Evolutionary conservation across 441 rosid genomes (phyloP).

Genomic region (Pelargonium fulgidum): DNA sequence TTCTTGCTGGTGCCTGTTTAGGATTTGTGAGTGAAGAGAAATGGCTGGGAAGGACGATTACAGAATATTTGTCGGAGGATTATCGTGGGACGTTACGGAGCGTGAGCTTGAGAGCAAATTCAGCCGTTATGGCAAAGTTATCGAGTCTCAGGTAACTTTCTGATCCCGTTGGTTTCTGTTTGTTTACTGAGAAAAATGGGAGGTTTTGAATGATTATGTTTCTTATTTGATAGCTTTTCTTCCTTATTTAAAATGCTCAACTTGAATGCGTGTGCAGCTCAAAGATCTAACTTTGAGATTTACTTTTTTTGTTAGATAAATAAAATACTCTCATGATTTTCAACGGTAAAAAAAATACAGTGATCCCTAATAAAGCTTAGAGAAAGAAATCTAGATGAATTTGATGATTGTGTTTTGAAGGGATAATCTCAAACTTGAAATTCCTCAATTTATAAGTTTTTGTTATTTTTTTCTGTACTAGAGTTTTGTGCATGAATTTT

Average conservation of each 20-base stretch:
- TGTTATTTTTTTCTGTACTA: not conserved
- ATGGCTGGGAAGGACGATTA: conserved; percentile 77
- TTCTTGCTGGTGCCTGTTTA: conserved; percentile 1
- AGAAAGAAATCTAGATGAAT: no score
- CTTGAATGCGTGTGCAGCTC: not conserved
- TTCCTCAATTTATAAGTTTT: not conserved
- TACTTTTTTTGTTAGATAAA: not conserved
- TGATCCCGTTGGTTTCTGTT: not conserved
- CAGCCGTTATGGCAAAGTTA: conserved; percentile 72
- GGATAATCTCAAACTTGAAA: not conserved
- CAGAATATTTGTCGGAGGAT: conserved; percentile 85
- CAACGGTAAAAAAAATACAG: not conserved
- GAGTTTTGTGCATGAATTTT: not conserved
- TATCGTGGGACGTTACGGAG: conserved; percentile 72
- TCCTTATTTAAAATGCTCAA: not conserved
- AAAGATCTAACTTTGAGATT: not conserved
- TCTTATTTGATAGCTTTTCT: not conserved
- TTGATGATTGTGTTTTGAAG: not conserved
- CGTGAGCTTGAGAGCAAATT: conserved; percentile 82
- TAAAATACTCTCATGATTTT: not conserved
- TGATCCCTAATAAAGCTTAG: not conserved
- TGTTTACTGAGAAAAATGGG: conserved; percentile 3
- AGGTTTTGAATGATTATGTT: not conserved
- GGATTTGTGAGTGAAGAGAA: conserved; percentile 13
- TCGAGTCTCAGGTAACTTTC: conserved; percentile 69